Conservation (phyloP, 139 green algal genomes). For the Chlorella sp. region DNA sequence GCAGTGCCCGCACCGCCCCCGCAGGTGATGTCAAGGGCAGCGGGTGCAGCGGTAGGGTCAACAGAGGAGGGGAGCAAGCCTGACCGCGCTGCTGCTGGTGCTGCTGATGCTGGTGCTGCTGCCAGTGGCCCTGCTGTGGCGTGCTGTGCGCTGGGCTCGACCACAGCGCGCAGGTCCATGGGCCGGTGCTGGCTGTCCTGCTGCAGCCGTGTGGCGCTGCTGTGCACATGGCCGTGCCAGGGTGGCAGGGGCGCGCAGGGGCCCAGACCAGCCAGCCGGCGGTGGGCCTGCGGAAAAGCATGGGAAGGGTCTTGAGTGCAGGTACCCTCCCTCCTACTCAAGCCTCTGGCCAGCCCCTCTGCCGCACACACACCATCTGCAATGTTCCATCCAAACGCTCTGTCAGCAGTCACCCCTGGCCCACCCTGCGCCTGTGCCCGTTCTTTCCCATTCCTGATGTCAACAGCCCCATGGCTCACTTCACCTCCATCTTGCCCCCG, state of each 20-base stretch:
- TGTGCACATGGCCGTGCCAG: constrained; percentile 62
- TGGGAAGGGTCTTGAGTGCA: background rate
- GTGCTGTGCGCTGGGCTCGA: background rate
- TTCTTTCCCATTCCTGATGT: no score
- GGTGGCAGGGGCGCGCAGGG: background rate
- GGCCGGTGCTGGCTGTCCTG: constrained; percentile 70
- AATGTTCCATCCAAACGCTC: no score
- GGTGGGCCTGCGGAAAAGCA: background rate
- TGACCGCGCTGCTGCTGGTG: constrained; percentile 22
- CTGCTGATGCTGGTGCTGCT: background rate
- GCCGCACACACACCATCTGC: no score
- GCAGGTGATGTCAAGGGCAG: background rate
- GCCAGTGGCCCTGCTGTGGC: no score
- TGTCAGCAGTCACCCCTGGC: no score
- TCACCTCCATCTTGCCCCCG: no score
- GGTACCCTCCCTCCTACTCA: background rate
- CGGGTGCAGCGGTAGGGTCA: background rate
- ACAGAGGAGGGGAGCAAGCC: background rate
- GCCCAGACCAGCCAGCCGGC: constrained; percentile 15
- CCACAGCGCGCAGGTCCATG: constrained; percentile 63
- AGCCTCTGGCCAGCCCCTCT: no score
- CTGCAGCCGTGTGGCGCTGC: constrained; percentile 33
- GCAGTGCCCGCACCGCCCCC: background rate
- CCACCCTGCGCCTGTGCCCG: no score
- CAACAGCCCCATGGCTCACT: no score